Evolutionary conservation across 345 rosid genomes (phyloP).

Genomic region (Brassica cretica): DNA sequence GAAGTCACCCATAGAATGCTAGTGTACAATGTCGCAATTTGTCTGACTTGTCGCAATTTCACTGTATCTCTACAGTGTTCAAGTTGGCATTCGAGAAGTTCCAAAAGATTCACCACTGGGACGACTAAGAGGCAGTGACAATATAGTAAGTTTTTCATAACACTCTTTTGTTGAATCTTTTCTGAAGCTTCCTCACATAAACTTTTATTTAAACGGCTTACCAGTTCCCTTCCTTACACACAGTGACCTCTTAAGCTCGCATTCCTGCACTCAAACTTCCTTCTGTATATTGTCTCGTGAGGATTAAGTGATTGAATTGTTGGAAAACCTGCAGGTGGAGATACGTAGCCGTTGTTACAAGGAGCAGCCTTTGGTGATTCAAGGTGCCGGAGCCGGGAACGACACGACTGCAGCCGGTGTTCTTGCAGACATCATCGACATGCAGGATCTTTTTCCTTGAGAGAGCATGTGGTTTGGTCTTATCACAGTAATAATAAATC

Average conservation of each 20-base stretch:
- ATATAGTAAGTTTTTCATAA: conserved; percentile 55
- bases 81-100: conserved; percentile 91
- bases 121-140: conserved; percentile 91
- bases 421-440: conserved; percentile 83
- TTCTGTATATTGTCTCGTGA: not conserved
- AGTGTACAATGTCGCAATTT: not conserved
- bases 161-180: not conserved
- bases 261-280: not conserved
- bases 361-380: conserved; percentile 81
- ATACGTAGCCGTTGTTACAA: conserved; percentile 79
- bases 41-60: conserved; percentile 11
- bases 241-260: not conserved
- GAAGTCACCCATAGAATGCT: not conserved
- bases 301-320: not conserved
- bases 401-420: conserved; percentile 95
- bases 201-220: not conserved
- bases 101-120: conserved; percentile 78
- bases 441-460: conserved; percentile 77
- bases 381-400: conserved; percentile 98
- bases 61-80: conserved; percentile 52
- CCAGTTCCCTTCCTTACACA: not conserved
- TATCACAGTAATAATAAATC: not conserved
- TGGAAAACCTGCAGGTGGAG: conserved; percentile 62
- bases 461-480: not conserved
- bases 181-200: not conserved